Evolutionary conservation across 129 eudicot genomes (phyloP).

Genomic region (Centrapalus pauciflorus): DNA sequence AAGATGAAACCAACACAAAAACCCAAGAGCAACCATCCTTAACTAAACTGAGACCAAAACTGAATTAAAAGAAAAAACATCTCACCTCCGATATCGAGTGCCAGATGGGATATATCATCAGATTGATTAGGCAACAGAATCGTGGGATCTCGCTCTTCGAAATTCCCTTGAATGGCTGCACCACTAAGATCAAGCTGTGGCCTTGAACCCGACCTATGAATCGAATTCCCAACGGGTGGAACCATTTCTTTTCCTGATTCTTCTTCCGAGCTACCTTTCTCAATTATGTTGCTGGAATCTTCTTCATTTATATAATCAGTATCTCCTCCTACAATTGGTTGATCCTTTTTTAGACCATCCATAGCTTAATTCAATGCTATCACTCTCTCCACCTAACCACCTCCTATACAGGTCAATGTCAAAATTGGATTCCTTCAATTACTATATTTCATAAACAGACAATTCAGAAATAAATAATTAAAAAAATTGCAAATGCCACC

Average conservation of each 20-base stretch:
- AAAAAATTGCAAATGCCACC: background rate
- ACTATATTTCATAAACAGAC: slow-evolving; percentile 17
- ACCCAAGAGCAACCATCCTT: background rate
- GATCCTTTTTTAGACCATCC: slow-evolving; percentile 35
- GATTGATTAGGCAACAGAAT: slow-evolving; percentile 95
- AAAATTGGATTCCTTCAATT: slow-evolving; percentile 31
- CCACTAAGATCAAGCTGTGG: slow-evolving; percentile 91
- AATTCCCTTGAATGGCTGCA: slow-evolving; percentile 97
- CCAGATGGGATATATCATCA: slow-evolving; percentile 94
- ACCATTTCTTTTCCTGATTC: slow-evolving; percentile 62
- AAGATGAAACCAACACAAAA: background rate
- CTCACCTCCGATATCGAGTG: slow-evolving; percentile 96
- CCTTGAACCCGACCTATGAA: slow-evolving; percentile 74
- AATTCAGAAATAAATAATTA: slow-evolving; percentile 6
- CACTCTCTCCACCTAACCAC: slow-evolving; percentile 27
- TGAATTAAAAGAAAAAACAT: slow-evolving; percentile 3
- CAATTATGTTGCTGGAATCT: slow-evolving; percentile 15
- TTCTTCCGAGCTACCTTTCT: slow-evolving; percentile 10
- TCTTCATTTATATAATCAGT: slow-evolving; percentile 36
- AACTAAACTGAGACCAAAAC: background rate
- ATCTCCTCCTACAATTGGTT: slow-evolving; percentile 28
- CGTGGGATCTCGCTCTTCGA: slow-evolving; percentile 90
- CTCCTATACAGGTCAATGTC: slow-evolving; percentile 35
- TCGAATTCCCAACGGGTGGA: slow-evolving; percentile 54
- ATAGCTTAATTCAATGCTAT: slow-evolving; percentile 34